These are phyloP conservation scores for Kodamaea sp. DNA, from an alignment of 1,139 yeast species.

Conservation along the genomic window DNA sequence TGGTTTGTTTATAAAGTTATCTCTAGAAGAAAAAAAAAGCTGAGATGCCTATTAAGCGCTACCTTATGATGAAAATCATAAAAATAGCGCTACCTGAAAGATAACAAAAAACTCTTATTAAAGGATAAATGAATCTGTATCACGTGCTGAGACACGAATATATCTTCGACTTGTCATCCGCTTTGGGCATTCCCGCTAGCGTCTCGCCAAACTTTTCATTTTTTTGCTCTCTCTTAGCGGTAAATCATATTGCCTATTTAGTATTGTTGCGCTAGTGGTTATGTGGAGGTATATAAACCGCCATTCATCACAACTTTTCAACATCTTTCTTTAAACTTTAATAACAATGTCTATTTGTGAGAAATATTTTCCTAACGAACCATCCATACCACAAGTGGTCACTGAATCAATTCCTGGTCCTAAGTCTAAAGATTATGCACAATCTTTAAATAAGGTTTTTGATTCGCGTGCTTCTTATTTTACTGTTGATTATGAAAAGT, in stretches of 20 bases:
- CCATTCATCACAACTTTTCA: not conserved
- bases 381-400: slow-evolving; percentile 52
- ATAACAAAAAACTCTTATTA: not conserved
- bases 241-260: slow-evolving; percentile 7
- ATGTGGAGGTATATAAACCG: not conserved
- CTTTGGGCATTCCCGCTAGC: not conserved
- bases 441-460: slow-evolving; percentile 50
- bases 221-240: slow-evolving; percentile 7
- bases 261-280: no score
- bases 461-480: slow-evolving; percentile 68
- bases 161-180: no score
- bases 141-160: slow-evolving; percentile 1
- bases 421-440: slow-evolving; percentile 42
- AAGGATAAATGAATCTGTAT: no score
- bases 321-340: not conserved
- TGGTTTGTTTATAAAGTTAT: no score
- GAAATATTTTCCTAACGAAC: slow-evolving; percentile 65
- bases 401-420: slow-evolving; percentile 64
- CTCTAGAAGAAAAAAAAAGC: no score
- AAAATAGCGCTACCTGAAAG: slow-evolving; percentile 1
- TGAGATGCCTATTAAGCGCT: not conserved
- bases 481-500: slow-evolving; percentile 64
- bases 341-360: slow-evolving; percentile 42
- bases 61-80: no score
- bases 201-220: no score